A percentile compares a stretch with the other conserved stretches of the same genome.
Evolutionary conservation across 495 filamentous ascomycete species (phyloP).

Genomic region (Hypoxylon perforatum): DNA sequence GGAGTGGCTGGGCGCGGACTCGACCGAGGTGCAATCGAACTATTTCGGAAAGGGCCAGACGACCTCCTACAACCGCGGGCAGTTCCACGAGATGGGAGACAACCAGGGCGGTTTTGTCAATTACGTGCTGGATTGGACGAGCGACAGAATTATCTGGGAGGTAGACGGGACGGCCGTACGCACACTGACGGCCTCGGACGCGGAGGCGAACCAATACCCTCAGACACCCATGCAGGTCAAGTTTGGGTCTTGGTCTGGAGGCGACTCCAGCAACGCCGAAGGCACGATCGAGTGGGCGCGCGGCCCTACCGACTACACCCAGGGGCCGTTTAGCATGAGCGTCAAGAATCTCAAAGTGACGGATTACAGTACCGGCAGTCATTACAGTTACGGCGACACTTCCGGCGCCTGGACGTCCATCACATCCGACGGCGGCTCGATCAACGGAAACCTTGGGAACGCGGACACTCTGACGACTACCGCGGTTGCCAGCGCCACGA

Average conservation of each 20-base stretch:
- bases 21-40: constrained; percentile 81
- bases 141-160: constrained; percentile 80
- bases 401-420: constrained; percentile 79
- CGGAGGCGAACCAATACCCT: constrained; percentile 76
- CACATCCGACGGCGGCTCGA: constrained; percentile 59
- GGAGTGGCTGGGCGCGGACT: constrained; percentile 78
- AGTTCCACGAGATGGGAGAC: constrained; percentile 71
- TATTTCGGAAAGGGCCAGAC: constrained; percentile 94
- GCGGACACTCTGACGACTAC: constrained; percentile 62
- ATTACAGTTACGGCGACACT: constrained; percentile 81
- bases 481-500: constrained; percentile 54
- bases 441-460: constrained; percentile 68
- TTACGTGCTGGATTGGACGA: constrained; percentile 91
- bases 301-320: constrained; percentile 80
- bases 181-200: constrained; percentile 67
- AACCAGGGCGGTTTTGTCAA: constrained; percentile 79
- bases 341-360: constrained; percentile 79
- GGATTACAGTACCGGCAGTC: constrained; percentile 90
- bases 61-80: constrained; percentile 75
- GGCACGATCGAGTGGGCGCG: constrained; percentile 91
- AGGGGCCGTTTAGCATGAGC: constrained; percentile 87
- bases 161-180: constrained; percentile 78
- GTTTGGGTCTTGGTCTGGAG: constrained; percentile 88
- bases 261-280: constrained; percentile 74
- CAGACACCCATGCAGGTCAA: constrained; percentile 92